These are phyloP conservation scores for Azolla pinnata DNA, from an alignment of 75 land plant species.

Conservation along the genomic window DNA sequence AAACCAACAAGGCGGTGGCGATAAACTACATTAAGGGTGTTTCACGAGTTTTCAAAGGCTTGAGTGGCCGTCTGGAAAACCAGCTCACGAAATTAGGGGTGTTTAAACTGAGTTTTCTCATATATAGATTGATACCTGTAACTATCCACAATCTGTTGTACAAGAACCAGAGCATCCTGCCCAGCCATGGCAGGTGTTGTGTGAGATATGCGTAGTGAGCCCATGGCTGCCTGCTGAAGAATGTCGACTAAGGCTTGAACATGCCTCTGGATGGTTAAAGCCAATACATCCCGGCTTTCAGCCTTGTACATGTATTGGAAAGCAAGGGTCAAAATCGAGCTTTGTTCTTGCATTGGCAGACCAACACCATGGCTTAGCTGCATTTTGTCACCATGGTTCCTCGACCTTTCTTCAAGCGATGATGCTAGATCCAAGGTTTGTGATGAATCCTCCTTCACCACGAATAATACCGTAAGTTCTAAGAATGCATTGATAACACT, in stretches of 20 bases:
- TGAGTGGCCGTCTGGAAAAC: background rate
- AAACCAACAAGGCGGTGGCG: background rate
- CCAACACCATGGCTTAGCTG: conserved; percentile 18
- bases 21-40: background rate
- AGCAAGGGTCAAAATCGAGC: conserved; percentile 73
- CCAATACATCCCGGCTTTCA: conserved; percentile 56
- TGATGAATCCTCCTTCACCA: conserved; percentile 1
- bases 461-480: background rate
- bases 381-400: conserved; percentile 4
- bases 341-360: conserved; percentile 10
- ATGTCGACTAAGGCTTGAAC: conserved; percentile 59
- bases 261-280: conserved; percentile 58
- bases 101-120: background rate
- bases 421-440: conserved; percentile 68
- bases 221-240: conserved; percentile 78
- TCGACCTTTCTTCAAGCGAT: conserved; percentile 60
- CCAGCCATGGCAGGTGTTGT: background rate
- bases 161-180: conserved; percentile 19
- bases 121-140: conserved; percentile 18
- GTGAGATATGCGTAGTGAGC: background rate
- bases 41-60: background rate
- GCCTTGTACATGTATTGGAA: conserved; percentile 71
- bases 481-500: background rate
- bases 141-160: conserved; percentile 21
- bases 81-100: background rate